Conservation (phyloP, 208 protist genomes). For the Entamoeba invadens region DNA sequence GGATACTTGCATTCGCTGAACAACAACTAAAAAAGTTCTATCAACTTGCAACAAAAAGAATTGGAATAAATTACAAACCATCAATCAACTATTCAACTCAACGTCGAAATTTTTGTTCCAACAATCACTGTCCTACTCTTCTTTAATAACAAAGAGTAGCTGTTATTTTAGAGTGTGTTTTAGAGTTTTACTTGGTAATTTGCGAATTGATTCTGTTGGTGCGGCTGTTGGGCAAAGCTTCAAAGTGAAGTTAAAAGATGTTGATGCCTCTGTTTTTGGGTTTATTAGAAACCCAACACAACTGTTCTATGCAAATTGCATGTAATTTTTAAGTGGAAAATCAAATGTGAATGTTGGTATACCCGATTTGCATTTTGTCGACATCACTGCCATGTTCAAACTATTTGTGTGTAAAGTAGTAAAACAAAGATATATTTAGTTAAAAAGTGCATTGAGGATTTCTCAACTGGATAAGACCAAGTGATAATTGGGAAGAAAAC, state of each 20-base stretch:
- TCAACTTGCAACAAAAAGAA: background rate
- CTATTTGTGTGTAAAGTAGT: background rate
- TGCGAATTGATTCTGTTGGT: background rate
- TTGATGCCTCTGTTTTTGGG: background rate
- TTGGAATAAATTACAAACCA: background rate
- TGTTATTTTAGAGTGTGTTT: too few relatives aligned
- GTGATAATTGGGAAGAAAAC: background rate
- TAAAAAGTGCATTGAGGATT: background rate
- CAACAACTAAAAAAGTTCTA: background rate
- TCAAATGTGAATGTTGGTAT: background rate
- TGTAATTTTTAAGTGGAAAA: background rate
- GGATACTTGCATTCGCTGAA: background rate
- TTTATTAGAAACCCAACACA: background rate
- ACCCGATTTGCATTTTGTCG: background rate
- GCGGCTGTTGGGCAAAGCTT: background rate
- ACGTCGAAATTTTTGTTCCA: background rate
- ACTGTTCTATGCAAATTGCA: background rate
- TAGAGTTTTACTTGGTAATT: background rate
- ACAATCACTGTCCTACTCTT: background rate
- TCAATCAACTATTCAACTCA: background rate
- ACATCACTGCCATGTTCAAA: background rate
- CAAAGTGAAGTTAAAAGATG: background rate
- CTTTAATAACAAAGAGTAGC: background rate
- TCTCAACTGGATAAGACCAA: background rate
- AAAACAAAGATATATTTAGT: background rate